Conservation (phyloP, 495 filamentous ascomycete species). For the Aspergillus egyptiacus region DNA sequence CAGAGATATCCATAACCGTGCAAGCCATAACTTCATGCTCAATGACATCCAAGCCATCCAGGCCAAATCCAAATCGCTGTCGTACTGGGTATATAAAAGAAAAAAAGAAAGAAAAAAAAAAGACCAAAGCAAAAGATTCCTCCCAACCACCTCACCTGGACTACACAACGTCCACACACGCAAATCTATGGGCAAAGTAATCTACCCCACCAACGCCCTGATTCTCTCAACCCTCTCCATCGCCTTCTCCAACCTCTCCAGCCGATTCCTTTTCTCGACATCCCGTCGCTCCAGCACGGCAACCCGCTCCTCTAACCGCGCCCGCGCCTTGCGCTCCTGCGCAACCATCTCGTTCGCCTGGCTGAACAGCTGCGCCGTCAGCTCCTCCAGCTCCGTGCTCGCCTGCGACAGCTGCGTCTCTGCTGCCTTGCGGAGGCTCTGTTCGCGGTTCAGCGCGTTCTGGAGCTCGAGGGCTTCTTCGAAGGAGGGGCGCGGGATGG, state of each 20-base stretch:
- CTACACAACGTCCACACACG: neutral
- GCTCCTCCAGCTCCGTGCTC: constrained; percentile 78
- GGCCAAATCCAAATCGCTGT: neutral
- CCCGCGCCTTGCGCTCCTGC: constrained; percentile 72
- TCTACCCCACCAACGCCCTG: constrained; percentile 58
- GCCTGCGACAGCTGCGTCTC: constrained; percentile 68
- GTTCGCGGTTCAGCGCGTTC: constrained; percentile 67
- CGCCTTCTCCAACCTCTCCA: constrained; percentile 73
- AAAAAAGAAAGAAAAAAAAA: neutral
- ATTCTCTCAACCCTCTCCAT: constrained; percentile 71
- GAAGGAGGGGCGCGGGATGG: constrained; percentile 18
- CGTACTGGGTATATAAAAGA: neutral
- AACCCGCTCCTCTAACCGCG: constrained; percentile 71
- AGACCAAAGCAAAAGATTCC: neutral
- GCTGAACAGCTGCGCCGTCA: constrained; percentile 79
- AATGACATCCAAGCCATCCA: neutral
- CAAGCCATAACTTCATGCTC: constrained; percentile 5
- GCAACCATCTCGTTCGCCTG: constrained; percentile 98
- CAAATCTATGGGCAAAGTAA: constrained; percentile 9
- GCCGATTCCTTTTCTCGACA: constrained; percentile 58
- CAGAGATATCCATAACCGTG: constrained; percentile 2
- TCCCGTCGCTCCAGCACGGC: constrained; percentile 63
- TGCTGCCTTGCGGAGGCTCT: constrained; percentile 62
- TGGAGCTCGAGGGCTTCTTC: constrained; percentile 53
- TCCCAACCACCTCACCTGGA: neutral